A percentile compares a stretch with the other conserved stretches of the same genome.
Conservation (phyloP, 306 rosid genomes). For the Prunus mongolica region DNA sequence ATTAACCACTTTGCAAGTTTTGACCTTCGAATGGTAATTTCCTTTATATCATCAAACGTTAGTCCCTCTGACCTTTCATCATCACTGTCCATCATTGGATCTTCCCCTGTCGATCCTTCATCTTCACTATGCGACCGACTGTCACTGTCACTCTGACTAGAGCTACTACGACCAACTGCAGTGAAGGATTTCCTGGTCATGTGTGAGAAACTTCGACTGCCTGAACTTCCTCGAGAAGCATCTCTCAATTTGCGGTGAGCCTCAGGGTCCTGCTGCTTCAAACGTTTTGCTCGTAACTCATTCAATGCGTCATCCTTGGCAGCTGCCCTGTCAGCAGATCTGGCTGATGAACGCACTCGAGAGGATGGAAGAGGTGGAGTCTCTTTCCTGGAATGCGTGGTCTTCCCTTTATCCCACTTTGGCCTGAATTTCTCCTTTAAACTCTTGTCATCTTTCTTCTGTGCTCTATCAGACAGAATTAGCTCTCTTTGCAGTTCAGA, state of each 20-base stretch:
- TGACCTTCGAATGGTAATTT: conserved; percentile 74
- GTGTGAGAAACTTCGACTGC: conserved; percentile 42
- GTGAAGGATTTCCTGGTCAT: conserved; percentile 44
- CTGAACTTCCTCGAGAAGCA: conserved; percentile 53
- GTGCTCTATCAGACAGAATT: conserved; percentile 83
- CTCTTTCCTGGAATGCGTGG: conserved; percentile 40
- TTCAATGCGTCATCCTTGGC: conserved; percentile 90
- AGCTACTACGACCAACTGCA: conserved; percentile 59
- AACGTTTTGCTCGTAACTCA: conserved; percentile 85
- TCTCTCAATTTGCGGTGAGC: conserved; percentile 54
- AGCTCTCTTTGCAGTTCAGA: conserved; percentile 95
- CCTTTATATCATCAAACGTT: conserved; percentile 72
- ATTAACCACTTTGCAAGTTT: conserved; percentile 85
- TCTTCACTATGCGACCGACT: conserved; percentile 72
- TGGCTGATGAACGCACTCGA: conserved; percentile 69
- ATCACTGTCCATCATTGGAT: conserved; percentile 73
- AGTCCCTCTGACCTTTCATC: conserved; percentile 70
- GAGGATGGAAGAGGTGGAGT: conserved; percentile 63
- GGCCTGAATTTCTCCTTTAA: conserved; percentile 67
- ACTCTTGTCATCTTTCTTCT: conserved; percentile 72
- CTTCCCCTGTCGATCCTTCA: conserved; percentile 65
- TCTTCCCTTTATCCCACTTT: conserved; percentile 71
- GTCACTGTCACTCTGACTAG: conserved; percentile 85
- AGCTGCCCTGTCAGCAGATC: conserved; percentile 77
- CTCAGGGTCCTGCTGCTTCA: conserved; percentile 89